Evolutionary conservation across 495 filamentous ascomycete species (phyloP).

Genomic region (Annulohypoxylon moriforme): DNA sequence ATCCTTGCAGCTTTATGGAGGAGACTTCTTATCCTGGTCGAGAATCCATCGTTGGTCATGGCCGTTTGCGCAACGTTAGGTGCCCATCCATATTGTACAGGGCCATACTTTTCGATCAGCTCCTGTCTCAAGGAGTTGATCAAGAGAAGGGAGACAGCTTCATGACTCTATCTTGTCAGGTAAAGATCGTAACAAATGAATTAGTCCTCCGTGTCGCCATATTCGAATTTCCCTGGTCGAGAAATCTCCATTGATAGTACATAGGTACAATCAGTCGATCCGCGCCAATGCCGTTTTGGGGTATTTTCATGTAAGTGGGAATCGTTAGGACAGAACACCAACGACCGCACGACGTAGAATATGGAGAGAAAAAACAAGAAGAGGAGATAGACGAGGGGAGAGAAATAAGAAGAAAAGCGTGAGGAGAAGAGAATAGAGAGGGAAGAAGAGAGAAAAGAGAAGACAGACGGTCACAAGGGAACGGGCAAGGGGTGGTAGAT

Average conservation of each 20-base stretch:
- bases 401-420: conserved; percentile 23
- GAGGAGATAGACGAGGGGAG: neutral
- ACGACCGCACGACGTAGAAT: conserved; percentile 14
- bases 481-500: conserved; percentile 55
- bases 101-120: conserved; percentile 6
- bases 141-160: conserved; percentile 9
- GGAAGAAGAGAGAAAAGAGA: conserved; percentile 43
- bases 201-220: neutral
- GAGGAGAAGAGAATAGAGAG: conserved; percentile 29
- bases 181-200: neutral
- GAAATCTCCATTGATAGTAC: conserved; percentile 21
- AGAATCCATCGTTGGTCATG: conserved; percentile 36
- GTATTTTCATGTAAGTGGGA: conserved; percentile 42
- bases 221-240: conserved; percentile 11
- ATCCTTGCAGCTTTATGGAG: conserved; percentile 35
- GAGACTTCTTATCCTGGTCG: conserved; percentile 32
- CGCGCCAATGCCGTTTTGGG: conserved; percentile 46
- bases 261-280: conserved; percentile 30
- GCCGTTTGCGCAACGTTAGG: conserved; percentile 41
- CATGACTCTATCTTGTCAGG: neutral
- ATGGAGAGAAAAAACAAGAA: conserved; percentile 11
- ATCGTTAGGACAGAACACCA: conserved; percentile 28
- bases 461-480: conserved; percentile 48
- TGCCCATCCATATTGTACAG: conserved; percentile 27
- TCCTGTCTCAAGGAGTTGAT: neutral